phyloP scores from a whole-genome alignment of 2,329 filamentous ascomycete genomes.

The Rhynchosporium secalis region DNA sequence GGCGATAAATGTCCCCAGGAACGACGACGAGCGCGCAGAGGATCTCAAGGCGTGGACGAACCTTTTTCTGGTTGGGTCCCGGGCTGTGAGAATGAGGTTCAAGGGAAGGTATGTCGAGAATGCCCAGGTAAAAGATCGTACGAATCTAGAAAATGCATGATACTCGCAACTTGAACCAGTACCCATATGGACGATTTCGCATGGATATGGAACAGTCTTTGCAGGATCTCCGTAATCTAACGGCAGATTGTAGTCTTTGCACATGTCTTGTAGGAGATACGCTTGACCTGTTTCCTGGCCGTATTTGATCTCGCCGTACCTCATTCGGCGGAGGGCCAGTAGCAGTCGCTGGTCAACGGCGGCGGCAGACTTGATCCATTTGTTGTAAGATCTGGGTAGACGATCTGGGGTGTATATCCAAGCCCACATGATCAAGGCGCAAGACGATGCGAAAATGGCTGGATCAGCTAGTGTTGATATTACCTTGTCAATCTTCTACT shows the following conservation, averaged over 20 bases:
- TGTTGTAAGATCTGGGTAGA: slow-evolving; percentile 72
- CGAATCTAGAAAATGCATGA: slow-evolving; percentile 69
- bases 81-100: slow-evolving; percentile 63
- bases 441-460: slow-evolving; percentile 69
- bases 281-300: slow-evolving; percentile 72
- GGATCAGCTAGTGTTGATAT: slow-evolving; percentile 59
- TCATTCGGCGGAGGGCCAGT: slow-evolving; percentile 68
- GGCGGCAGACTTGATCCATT: slow-evolving; percentile 79
- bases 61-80: slow-evolving; percentile 48
- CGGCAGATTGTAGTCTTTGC: slow-evolving; percentile 68
- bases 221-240: slow-evolving; percentile 71
- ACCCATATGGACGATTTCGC: slow-evolving; percentile 82
- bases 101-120: slow-evolving; percentile 76
- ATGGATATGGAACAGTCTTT: slow-evolving; percentile 71
- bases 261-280: slow-evolving; percentile 69
- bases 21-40: slow-evolving; percentile 70
- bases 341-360: slow-evolving; percentile 74
- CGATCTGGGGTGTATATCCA: slow-evolving; percentile 77
- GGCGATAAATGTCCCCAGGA: slow-evolving; percentile 74
- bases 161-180: slow-evolving; percentile 71
- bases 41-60: slow-evolving; percentile 54
- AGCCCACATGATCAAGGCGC: slow-evolving; percentile 80
- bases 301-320: slow-evolving; percentile 65
- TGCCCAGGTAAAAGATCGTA: slow-evolving; percentile 69
- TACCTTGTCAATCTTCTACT: slow-evolving; percentile 38